These are phyloP conservation scores for Dryas alaskensis DNA, from an alignment of 306 rosid genomes.

Conservation along the genomic window DNA sequence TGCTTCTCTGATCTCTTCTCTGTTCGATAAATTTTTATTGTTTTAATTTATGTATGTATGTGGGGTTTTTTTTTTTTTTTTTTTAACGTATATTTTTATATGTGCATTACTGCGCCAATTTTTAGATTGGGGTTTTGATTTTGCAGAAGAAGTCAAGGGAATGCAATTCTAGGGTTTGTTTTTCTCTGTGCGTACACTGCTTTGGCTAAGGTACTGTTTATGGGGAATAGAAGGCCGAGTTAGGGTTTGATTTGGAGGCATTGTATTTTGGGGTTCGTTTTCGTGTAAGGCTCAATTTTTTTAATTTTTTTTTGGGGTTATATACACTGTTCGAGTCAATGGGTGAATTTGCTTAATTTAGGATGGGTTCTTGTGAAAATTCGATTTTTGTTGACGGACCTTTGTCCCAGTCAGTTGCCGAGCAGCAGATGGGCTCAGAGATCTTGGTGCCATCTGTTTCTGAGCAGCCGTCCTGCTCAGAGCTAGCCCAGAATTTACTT, in stretches of 20 bases:
- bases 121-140: slow-evolving; percentile 45
- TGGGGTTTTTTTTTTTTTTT: neutral
- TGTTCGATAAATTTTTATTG: slow-evolving; percentile 14
- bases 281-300: slow-evolving; percentile 13
- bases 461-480: slow-evolving; percentile 43
- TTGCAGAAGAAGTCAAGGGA: slow-evolving; percentile 43
- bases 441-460: slow-evolving; percentile 43
- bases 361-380: slow-evolving; percentile 72
- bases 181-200: slow-evolving; percentile 21
- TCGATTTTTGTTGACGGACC: slow-evolving; percentile 43
- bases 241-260: slow-evolving; percentile 32
- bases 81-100: slow-evolving; percentile 2
- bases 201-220: neutral
- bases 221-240: slow-evolving; percentile 3
- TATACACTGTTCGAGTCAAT: slow-evolving; percentile 21
- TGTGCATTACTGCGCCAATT: slow-evolving; percentile 45
- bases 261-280: slow-evolving; percentile 34
- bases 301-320: slow-evolving; percentile 11
- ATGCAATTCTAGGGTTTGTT: slow-evolving; percentile 59
- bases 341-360: slow-evolving; percentile 28
- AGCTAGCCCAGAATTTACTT: slow-evolving; percentile 22
- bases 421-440: slow-evolving; percentile 43
- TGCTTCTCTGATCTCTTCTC: slow-evolving; percentile 31
- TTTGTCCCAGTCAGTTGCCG: slow-evolving; percentile 30
- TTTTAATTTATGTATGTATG: slow-evolving; percentile 7